Evolutionary conservation across 2,329 filamentous ascomycete genomes (phyloP).

Genomic region (Colletotrichum incanum): DNA sequence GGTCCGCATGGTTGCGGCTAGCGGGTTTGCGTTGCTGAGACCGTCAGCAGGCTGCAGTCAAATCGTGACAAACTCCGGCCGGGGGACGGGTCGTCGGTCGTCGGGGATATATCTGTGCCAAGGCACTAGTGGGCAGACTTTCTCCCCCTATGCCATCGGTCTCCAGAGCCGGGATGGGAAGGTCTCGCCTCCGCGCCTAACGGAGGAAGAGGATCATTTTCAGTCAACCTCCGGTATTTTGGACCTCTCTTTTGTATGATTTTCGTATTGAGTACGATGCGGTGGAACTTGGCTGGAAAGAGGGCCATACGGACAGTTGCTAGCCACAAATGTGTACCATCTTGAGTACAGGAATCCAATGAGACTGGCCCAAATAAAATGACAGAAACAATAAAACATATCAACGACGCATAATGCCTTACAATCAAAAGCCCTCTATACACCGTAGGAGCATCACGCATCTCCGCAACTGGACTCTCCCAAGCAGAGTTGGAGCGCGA

Average conservation of each 20-base stretch:
- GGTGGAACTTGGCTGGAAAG: not conserved
- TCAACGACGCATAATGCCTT: no score
- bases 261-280: not conserved
- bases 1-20: not conserved
- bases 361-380: no score
- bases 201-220: not conserved
- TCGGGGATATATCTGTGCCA: constrained; percentile 28
- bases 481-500: no score
- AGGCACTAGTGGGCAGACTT: constrained; percentile 15
- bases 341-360: no score
- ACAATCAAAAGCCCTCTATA: no score
- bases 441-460: no score
- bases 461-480: no score
- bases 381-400: no score
- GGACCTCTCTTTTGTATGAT: not conserved
- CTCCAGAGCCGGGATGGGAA: not conserved
- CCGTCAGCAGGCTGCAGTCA: not conserved
- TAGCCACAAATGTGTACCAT: no score
- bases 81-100: not conserved
- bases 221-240: not conserved
- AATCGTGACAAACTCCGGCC: not conserved
- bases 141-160: not conserved
- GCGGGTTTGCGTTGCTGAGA: not conserved
- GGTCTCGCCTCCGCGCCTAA: not conserved
- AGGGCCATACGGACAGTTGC: no score